These are phyloP conservation scores for Pyropia haitanensis DNA, from an alignment of 23 red algal genomes.

Conservation along the genomic window DNA sequence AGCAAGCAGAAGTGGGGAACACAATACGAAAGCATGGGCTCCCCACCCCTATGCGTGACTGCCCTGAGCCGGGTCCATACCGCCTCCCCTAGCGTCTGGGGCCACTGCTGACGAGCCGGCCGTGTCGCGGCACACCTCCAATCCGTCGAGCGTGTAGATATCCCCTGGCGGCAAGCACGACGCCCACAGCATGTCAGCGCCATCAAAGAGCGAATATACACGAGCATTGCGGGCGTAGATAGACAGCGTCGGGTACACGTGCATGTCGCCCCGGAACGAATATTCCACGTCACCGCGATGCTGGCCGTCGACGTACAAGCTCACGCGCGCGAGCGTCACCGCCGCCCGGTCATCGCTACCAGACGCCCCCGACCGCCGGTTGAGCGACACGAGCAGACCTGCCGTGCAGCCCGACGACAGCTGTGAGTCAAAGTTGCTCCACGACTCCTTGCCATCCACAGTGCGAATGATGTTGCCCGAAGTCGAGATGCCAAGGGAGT, in stretches of 20 bases:
- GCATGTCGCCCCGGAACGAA: slow-evolving; percentile 61
- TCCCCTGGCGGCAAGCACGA: slow-evolving; percentile 49
- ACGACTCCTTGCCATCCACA: slow-evolving; percentile 88
- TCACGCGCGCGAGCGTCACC: background rate
- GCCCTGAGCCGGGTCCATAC: no score
- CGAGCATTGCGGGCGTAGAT: slow-evolving; percentile 57
- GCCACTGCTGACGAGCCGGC: no score
- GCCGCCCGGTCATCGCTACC: background rate
- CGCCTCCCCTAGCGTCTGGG: no score
- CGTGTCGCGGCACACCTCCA: no score
- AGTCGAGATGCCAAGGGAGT: slow-evolving; percentile 80
- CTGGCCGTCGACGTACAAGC: slow-evolving; percentile 64
- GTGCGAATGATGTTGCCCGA: slow-evolving; percentile 80
- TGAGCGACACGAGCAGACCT: slow-evolving; percentile 48
- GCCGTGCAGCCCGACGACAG: slow-evolving; percentile 59
- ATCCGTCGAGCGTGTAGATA: slow-evolving; percentile 47
- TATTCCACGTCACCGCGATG: slow-evolving; percentile 49
- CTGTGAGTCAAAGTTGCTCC: slow-evolving; percentile 61
- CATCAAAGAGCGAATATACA: slow-evolving; percentile 74
- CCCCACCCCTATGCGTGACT: no score
- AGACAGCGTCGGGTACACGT: slow-evolving; percentile 79
- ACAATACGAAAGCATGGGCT: no score
- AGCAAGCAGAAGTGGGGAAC: no score
- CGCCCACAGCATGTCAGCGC: slow-evolving; percentile 56
- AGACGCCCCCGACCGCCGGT: background rate